Percentiles rank a stretch among this genome's conserved stretches.
Evolutionary conservation across 225 moss, liverwort and hornwort genomes (phyloP).

Genomic region (Pleurozium schreberi): DNA sequence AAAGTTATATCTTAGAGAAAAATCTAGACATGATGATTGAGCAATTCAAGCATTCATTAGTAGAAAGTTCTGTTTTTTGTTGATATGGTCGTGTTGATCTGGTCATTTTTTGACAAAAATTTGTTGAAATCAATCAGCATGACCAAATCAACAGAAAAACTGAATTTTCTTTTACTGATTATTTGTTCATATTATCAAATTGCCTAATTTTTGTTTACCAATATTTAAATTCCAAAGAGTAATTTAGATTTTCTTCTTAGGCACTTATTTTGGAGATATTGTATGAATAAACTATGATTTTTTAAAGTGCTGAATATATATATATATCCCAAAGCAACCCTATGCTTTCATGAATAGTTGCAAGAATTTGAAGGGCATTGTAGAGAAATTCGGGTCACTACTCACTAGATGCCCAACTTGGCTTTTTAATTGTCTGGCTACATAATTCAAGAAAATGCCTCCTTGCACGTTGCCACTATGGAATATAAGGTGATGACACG

Average conservation of each 20-base stretch:
- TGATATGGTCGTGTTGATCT: no score
- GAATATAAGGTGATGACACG: no score
- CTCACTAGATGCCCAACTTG: no score
- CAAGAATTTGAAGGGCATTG: fast-evolving
- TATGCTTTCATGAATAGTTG: neutral
- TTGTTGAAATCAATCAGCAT: no score
- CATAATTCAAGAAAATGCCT: no score
- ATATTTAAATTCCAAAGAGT: neutral
- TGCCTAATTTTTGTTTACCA: neutral
- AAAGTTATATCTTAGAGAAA: neutral
- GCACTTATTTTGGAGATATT: neutral
- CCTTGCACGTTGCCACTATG: no score
- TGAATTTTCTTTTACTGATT: no score
- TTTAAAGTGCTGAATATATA: neutral
- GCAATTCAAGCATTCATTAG: neutral
- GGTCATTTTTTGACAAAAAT: no score
- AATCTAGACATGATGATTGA: fast-evolving
- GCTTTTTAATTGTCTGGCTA: no score
- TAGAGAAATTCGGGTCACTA: no score
- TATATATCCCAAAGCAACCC: fast-evolving
- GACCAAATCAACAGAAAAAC: no score
- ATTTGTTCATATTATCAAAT: neutral
- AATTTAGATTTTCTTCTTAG: neutral
- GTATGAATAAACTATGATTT: neutral
- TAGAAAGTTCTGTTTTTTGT: no score